Conservation (phyloP, 2,329 filamentous ascomycete species). For the Stenocarpella maydis region DNA sequence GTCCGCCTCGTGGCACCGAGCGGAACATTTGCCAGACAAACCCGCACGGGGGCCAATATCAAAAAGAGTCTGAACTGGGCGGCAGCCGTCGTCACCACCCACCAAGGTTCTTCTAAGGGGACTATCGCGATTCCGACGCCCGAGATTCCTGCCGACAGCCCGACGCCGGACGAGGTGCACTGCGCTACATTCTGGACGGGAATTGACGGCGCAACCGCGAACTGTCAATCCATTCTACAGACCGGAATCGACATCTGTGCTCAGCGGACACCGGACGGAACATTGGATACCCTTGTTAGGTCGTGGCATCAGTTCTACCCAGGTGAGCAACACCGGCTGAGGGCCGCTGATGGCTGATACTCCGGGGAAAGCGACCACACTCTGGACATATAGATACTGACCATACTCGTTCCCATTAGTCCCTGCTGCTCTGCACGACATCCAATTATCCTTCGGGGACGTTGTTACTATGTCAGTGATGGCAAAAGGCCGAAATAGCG, state of each 20-base stretch:
- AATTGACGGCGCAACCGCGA: background rate
- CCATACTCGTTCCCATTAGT: background rate
- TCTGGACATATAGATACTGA: background rate
- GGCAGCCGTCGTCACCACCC: background rate
- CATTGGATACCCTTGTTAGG: slow-evolving; percentile 1
- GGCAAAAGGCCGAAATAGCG: background rate
- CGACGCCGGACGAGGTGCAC: background rate
- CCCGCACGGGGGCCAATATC: background rate
- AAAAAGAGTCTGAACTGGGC: slow-evolving; percentile 8
- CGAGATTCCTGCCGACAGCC: slow-evolving; percentile 1
- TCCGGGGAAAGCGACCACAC: background rate
- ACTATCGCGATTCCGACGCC: background rate
- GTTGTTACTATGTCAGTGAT: background rate
- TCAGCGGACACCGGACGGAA: background rate
- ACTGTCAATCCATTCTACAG: background rate
- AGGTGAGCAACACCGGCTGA: background rate
- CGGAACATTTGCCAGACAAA: background rate
- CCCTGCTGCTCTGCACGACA: background rate
- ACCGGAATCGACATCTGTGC: background rate
- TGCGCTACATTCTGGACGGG: slow-evolving; percentile 13
- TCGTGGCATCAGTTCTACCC: slow-evolving; percentile 10
- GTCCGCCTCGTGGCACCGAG: background rate
- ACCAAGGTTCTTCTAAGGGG: background rate
- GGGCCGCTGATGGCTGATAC: background rate
- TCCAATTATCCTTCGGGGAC: slow-evolving; percentile 1